Conservation (phyloP, 495 filamentous ascomycete genomes). For the Podospora pseudoanserina region DNA sequence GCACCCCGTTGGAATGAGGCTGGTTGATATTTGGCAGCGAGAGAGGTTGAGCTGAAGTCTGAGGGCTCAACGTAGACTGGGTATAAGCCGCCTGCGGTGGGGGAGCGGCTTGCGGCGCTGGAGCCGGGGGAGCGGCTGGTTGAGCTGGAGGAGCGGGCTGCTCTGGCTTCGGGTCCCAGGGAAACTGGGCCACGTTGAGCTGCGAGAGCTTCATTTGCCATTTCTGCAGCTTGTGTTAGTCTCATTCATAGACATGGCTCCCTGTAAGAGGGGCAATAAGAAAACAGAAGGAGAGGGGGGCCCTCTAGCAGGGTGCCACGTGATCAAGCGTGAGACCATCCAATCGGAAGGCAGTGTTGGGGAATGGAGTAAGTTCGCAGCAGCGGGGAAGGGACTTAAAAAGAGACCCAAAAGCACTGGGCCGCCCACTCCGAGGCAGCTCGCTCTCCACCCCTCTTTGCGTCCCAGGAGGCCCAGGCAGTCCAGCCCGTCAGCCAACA, state of each 20-base stretch:
- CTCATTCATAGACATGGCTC: no score
- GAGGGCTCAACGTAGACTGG: constrained; percentile 36
- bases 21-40: constrained; percentile 37
- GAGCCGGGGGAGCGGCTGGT: constrained; percentile 40
- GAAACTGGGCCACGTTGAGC: constrained; percentile 79
- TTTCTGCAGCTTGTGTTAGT: constrained; percentile 52
- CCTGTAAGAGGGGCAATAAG: neutral
- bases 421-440: constrained; percentile 46
- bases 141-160: constrained; percentile 38
- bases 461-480: constrained; percentile 15
- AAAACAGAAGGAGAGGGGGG: constrained; percentile 4
- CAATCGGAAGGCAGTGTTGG: constrained; percentile 28
- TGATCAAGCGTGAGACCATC: constrained; percentile 24
- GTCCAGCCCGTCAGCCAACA: constrained; percentile 13
- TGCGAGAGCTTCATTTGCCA: constrained; percentile 90
- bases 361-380: constrained; percentile 19
- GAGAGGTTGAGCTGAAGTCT: constrained; percentile 38
- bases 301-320: constrained; percentile 21
- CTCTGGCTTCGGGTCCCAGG: constrained; percentile 82
- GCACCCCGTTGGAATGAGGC: constrained; percentile 40
- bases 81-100: constrained; percentile 34
- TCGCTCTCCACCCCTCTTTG: constrained; percentile 41
- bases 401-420: constrained; percentile 53
- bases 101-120: constrained; percentile 25
- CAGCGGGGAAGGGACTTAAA: constrained; percentile 39